Base-by-base conservation (phyloP, 2,329 filamentous ascomycete species). In the Lasiodiplodia hormozganensis region DNA sequence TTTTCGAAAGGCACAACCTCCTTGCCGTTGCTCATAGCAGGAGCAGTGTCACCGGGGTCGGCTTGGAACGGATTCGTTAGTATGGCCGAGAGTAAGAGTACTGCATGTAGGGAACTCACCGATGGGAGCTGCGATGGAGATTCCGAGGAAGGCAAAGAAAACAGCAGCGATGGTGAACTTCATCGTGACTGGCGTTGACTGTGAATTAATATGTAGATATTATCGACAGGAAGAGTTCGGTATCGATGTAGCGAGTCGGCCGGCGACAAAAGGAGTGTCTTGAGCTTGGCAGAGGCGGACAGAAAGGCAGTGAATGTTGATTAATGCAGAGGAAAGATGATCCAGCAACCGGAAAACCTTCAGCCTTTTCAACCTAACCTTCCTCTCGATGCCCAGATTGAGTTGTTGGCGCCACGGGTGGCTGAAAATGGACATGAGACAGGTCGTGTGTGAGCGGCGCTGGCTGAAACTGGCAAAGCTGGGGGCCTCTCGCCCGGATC, bases 181-280 rank as follows among this genome's bases (percentile, higher is more conserved):
- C 60, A 64, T 64, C 16, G 43, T 62, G 58, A 49, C 7, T 47
- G 57, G 14, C 4, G 14, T 36, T 5, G 25, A 14, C 51, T 25
- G 58, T 51, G 31, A 49, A 64, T 64, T 64, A 64, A 31, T 31
- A 21, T 34, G 47, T 64, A 64, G 16, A 34, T 7, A 64, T 51
- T 64, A 64, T 47, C 18, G 18, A 47, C 43, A 21, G 21, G 43
- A 38, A 38, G 16, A 36, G 43, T 49, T 43, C 8, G 36, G 34
- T 21, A 47, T 12, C 47, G 38, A 62, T 25, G 28, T 18, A 62
- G 40, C 43, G 23, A 34, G 60, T 64, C 60, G 60, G 43, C 60
- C 60, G 60, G 60, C 60, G 60, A 64, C 60, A 62, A 62, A 62
- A 64, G 60, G 60, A 64, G 52, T 52, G 60, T 64, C 43, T 64